Percentiles rank a stretch among this genome's conserved stretches.
phyloP scores from a whole-genome alignment of 768 basidiomycete genomes.

The Boletus sp. region DNA sequence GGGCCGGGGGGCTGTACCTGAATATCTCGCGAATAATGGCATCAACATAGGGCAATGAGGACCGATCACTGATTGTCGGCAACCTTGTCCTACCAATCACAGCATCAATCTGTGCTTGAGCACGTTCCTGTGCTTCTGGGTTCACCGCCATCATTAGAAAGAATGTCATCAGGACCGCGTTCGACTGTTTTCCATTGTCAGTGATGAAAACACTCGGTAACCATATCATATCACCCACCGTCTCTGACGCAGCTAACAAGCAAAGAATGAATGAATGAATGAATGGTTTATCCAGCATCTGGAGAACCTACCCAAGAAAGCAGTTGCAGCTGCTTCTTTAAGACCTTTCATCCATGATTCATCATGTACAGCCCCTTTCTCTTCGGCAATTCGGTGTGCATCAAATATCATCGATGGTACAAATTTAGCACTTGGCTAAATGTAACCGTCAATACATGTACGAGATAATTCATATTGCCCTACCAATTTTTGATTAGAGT shows the following conservation, averaged over 20 bases:
- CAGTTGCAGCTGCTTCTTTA: conserved; percentile 3
- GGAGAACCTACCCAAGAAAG: conserved; percentile 1
- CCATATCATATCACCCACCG: background rate
- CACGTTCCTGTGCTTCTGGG: background rate
- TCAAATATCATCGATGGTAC: conserved; percentile 1
- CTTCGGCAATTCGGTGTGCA: background rate
- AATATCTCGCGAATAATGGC: background rate
- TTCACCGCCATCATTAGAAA: background rate
- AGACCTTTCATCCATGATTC: background rate
- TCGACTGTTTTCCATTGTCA: background rate
- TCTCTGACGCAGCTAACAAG: conserved; percentile 4
- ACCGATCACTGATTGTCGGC: background rate
- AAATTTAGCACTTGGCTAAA: background rate
- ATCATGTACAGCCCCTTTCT: background rate
- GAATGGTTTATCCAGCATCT: too few species aligned
- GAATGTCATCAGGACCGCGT: background rate
- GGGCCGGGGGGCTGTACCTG: background rate
- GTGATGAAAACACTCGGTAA: background rate
- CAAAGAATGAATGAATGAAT: background rate
- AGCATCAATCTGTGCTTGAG: background rate
- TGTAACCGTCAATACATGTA: background rate
- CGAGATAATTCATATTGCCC: too few species aligned
- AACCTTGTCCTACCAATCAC: background rate
- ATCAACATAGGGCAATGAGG: background rate
- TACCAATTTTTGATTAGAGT: background rate